Percentiles rank a stretch among this genome's conserved stretches.
Conservation (phyloP, 2,329 filamentous ascomycete species). For the Didymella pomorum region DNA sequence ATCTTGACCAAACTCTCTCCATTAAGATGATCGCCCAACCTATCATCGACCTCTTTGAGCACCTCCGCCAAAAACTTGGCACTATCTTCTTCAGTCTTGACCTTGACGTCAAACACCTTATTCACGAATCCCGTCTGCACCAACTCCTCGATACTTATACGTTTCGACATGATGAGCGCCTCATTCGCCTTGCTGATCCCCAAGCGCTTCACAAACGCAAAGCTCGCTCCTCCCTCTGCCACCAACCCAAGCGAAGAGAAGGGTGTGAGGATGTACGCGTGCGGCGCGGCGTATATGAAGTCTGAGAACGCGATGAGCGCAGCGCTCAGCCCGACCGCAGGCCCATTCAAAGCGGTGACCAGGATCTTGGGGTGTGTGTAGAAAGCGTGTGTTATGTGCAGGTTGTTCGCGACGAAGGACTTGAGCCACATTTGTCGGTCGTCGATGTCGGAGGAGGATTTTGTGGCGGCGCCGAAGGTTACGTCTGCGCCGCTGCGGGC, state of each 20-base stretch:
- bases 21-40: conserved; percentile 80
- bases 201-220: conserved; percentile 79
- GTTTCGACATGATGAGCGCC: conserved; percentile 88
- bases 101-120: conserved; percentile 71
- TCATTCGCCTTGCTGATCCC: conserved; percentile 87
- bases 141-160: conserved; percentile 76
- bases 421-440: conserved; percentile 68
- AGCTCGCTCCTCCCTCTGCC: conserved; percentile 82
- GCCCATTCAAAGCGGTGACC: conserved; percentile 88
- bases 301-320: conserved; percentile 84
- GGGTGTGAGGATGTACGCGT: conserved; percentile 86
- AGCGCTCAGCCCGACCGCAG: conserved; percentile 85
- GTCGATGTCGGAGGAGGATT: conserved; percentile 49
- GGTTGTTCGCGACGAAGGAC: conserved; percentile 82
- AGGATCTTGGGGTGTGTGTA: conserved; percentile 95
- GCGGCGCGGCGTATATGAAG: conserved; percentile 85
- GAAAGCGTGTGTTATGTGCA: conserved; percentile 89
- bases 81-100: conserved; percentile 60
- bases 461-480: conserved; percentile 56
- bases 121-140: conserved; percentile 84
- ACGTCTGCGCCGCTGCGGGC: conserved; percentile 79
- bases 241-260: conserved; percentile 91
- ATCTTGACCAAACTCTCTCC: conserved; percentile 81
- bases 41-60: conserved; percentile 79
- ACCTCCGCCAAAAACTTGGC: conserved; percentile 74